Conservation (phyloP, 768 basidiomycete species). For the Leccinum truebloodii region DNA sequence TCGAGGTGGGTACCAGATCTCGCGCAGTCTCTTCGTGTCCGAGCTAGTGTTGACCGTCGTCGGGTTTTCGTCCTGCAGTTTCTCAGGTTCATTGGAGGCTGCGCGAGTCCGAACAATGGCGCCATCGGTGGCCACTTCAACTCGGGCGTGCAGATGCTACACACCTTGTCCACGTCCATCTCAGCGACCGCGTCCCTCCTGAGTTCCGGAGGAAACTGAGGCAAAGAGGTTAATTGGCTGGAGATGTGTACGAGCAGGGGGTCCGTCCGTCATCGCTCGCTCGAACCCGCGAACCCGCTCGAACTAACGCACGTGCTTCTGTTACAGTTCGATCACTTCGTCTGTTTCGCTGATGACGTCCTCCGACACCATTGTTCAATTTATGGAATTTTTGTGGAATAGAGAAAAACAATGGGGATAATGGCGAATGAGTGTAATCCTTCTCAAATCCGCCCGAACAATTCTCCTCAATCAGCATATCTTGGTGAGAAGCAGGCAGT, state of each 20-base stretch:
- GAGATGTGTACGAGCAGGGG: slow-evolving; percentile 24
- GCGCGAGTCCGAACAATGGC: slow-evolving; percentile 33
- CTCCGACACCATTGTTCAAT: background rate
- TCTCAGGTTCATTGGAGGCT: slow-evolving; percentile 22
- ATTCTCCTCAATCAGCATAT: no score
- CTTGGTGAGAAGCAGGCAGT: no score
- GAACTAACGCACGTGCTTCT: background rate
- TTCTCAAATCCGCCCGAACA: no score
- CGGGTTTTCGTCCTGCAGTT: slow-evolving; percentile 25
- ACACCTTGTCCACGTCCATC: slow-evolving; percentile 38
- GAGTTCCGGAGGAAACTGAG: background rate
- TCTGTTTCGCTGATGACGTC: slow-evolving; percentile 26
- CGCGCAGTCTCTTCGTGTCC: background rate
- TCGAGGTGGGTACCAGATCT: slow-evolving; percentile 6
- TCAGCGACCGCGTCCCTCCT: slow-evolving; percentile 28
- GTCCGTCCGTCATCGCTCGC: slow-evolving; percentile 3
- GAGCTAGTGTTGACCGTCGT: background rate
- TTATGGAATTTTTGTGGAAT: no score
- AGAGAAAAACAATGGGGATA: no score
- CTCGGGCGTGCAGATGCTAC: slow-evolving; percentile 26
- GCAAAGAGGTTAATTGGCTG: no score
- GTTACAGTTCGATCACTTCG: slow-evolving; percentile 18
- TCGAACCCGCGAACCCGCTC: background rate
- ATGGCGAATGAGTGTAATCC: no score
- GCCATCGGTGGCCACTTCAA: slow-evolving; percentile 38